Percentiles rank a stretch among this genome's conserved stretches.
Evolutionary conservation across 2,329 filamentous ascomycete species (phyloP).

Genomic region (Pseudogymnoascus sp.): DNA sequence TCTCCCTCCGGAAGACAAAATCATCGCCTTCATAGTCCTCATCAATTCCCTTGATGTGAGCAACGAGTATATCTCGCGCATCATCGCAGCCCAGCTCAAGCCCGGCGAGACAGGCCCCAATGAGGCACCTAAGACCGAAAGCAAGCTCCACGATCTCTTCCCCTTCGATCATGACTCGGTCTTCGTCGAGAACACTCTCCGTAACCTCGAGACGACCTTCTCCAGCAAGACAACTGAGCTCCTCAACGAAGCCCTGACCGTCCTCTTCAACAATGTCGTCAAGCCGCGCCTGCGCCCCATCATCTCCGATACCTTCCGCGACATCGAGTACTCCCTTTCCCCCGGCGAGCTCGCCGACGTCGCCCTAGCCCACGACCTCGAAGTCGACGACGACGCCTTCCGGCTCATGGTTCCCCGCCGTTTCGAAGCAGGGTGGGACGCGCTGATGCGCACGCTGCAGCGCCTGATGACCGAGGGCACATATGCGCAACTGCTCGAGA

Average conservation of each 20-base stretch:
- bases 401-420: slow-evolving; percentile 67
- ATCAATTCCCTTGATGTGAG: slow-evolving; percentile 94
- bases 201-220: slow-evolving; percentile 64
- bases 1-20: slow-evolving; percentile 78
- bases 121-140: slow-evolving; percentile 21
- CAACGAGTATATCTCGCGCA: slow-evolving; percentile 82
- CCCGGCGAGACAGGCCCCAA: slow-evolving; percentile 31
- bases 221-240: slow-evolving; percentile 73
- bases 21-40: slow-evolving; percentile 82
- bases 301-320: slow-evolving; percentile 81
- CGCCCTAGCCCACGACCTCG: slow-evolving; percentile 41
- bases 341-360: slow-evolving; percentile 54
- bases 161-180: slow-evolving; percentile 70
- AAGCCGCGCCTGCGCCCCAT: slow-evolving; percentile 79
- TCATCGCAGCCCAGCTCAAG: slow-evolving; percentile 63
- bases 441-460: slow-evolving; percentile 74
- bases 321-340: slow-evolving; percentile 73
- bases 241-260: slow-evolving; percentile 73
- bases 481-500: slow-evolving; percentile 67
- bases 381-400: slow-evolving; percentile 41
- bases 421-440: slow-evolving; percentile 81
- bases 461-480: slow-evolving; percentile 74
- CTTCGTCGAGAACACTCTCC: slow-evolving; percentile 62
- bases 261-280: slow-evolving; percentile 81
- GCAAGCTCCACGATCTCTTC: slow-evolving; percentile 57